A percentile compares a stretch with the other conserved stretches of the same genome.
phyloP scores from a whole-genome alignment of 164 flowering plant genomes.

The Vitis amurensis region DNA sequence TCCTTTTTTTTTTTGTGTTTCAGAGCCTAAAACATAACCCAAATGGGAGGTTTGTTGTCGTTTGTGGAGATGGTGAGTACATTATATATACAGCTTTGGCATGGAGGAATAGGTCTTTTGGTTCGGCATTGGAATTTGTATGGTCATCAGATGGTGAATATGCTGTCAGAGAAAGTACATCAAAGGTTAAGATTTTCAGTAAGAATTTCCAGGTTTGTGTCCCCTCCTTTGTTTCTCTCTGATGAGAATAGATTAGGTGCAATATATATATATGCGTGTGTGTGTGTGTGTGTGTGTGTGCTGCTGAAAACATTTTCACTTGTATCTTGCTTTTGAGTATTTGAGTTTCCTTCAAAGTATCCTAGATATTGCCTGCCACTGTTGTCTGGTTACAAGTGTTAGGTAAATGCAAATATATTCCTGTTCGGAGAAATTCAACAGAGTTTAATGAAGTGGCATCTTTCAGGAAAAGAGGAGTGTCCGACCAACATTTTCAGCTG shows the following conservation, averaged over 20 bases:
- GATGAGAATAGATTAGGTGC: neutral
- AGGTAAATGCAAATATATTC: neutral
- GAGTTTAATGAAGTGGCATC: constrained; percentile 11
- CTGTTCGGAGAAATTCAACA: neutral
- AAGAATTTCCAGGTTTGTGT: constrained; percentile 79
- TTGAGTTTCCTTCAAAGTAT: too few species aligned
- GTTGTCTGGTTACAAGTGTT: neutral
- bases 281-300: neutral
- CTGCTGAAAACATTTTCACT: neutral
- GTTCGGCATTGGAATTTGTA: constrained; percentile 90
- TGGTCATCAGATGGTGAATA: constrained; percentile 99
- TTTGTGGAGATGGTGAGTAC: constrained; percentile 98
- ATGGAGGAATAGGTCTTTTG: constrained; percentile 99
- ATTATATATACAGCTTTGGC: constrained; percentile 95
- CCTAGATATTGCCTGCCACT: neutral
- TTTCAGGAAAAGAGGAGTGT: constrained; percentile 92
- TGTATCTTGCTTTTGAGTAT: neutral
- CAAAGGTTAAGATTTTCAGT: constrained; percentile 86
- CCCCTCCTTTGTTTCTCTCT: neutral
- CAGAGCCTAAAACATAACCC: constrained; percentile 98
- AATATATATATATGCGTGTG: neutral
- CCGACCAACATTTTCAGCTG: constrained; percentile 94
- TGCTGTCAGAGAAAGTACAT: constrained; percentile 95
- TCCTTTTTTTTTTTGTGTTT: constrained; percentile 11
- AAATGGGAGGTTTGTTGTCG: constrained; percentile 97